phyloP scores from a whole-genome alignment of 805 yeast species.

The Candida caryicola region DNA sequence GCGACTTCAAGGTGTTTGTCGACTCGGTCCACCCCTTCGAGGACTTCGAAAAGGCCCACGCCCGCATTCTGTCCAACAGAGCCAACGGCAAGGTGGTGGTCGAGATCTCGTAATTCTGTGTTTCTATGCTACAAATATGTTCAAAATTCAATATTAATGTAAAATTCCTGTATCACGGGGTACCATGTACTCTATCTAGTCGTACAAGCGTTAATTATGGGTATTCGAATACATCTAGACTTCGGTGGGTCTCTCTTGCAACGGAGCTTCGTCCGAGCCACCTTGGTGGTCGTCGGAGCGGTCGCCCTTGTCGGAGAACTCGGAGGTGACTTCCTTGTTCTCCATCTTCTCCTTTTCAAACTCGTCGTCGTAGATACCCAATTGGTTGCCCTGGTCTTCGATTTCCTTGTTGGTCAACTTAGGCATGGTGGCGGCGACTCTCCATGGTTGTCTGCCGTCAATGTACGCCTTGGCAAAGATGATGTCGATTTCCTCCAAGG shows the following conservation, averaged over 20 bases:
- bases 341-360: slow-evolving; percentile 38
- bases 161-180: background rate
- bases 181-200: background rate
- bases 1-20: slow-evolving; percentile 43
- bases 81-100: slow-evolving; percentile 71
- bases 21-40: slow-evolving; percentile 53
- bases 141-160: no score
- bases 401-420: slow-evolving; percentile 54
- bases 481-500: slow-evolving; percentile 49
- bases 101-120: no score
- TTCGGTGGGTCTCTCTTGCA: slow-evolving; percentile 5
- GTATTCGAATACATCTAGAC: background rate
- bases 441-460: slow-evolving; percentile 58
- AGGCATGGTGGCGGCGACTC: slow-evolving; percentile 64
- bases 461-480: slow-evolving; percentile 60
- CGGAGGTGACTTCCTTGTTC: slow-evolving; percentile 26
- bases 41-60: slow-evolving; percentile 51
- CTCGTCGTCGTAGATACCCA: slow-evolving; percentile 51
- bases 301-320: slow-evolving; percentile 13
- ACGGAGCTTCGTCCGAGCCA: slow-evolving; percentile 5
- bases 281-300: slow-evolving; percentile 5
- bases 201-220: background rate
- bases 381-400: slow-evolving; percentile 55
- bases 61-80: slow-evolving; percentile 41
- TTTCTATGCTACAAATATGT: no score